A percentile compares a stretch with the other conserved stretches of the same genome.
Evolutionary conservation across 441 rosid genomes (phyloP).

Genomic region (Jatropha multifida): DNA sequence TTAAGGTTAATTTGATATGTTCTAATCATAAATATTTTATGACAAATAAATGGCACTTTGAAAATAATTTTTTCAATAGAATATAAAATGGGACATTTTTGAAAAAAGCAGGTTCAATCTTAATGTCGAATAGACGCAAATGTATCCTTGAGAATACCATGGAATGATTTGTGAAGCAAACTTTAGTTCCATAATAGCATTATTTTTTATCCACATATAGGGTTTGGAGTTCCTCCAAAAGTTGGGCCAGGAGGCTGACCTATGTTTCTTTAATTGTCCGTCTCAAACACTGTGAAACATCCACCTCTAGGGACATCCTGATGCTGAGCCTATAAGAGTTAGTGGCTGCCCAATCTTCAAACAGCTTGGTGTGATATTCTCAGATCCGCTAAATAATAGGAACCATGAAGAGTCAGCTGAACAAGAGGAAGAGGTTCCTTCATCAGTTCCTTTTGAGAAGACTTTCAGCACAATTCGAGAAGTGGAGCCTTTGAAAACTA

Average conservation of each 20-base stretch:
- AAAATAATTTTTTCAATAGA: no score
- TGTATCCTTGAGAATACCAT: constrained; percentile 6
- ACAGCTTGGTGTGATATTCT: constrained; percentile 49
- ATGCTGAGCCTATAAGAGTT: constrained; percentile 47
- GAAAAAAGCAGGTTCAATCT: no score
- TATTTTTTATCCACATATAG: constrained; percentile 4
- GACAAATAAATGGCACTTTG: no score
- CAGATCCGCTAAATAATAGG: constrained; percentile 36
- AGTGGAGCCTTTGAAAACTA: constrained; percentile 21
- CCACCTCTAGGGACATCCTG: constrained; percentile 51
- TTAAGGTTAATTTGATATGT: no score
- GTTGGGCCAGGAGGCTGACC: constrained; percentile 8
- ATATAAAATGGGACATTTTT: no score
- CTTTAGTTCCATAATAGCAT: constrained; percentile 11
- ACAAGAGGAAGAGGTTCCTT: constrained; percentile 13
- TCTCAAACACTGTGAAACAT: constrained; percentile 9
- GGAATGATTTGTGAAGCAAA: constrained; percentile 9
- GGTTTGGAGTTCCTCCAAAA: constrained; percentile 15
- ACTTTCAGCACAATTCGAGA: no score
- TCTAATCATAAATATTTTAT: no score
- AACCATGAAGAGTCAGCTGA: constrained; percentile 27
- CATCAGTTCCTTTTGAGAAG: not conserved
- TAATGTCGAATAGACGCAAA: not conserved
- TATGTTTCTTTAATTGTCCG: constrained; percentile 11
- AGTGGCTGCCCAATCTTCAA: constrained; percentile 50